Base-by-base conservation (phyloP, 306 rosid species). In the Cyclanthera cordifolia region DNA sequence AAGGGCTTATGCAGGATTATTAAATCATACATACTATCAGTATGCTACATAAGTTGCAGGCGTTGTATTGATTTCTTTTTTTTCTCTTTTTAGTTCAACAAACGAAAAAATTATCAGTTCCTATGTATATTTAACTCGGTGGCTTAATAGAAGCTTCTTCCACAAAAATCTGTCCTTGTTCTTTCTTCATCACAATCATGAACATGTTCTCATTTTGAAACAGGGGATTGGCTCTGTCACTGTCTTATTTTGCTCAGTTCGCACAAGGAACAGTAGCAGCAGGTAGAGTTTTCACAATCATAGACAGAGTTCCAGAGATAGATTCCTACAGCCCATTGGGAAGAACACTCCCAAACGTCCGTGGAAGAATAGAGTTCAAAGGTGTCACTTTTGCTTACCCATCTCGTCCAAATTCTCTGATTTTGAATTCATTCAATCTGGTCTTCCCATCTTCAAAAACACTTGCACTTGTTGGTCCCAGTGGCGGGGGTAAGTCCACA, bases 401-500 rank as follows among this genome's bases (percentile, higher is more conserved):
- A 2, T 82, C 97, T 61, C 96, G 90, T 20, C 95, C 87, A 1
- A 81, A 82, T 66, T 73, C 90, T 57, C 76, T 61, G 24, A 73
- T 92, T 73, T 84, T 92, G 58, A 60, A 30, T 20, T 83, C 92
- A 65, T 74, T 92, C 57, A 84, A 77, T 30, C 82, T 89, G 72
- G 84, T 89, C 1, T 67, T 92, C 73, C 91, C 86, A 67, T 74
- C 95, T 77, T 78, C 92, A 52, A 89, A 77, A 82, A 77, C 95
- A 24, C 45, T 85, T 16, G 97, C 95, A 50, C 72, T 92, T 74
- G 96, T 89, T 71, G 97, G 97, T 52, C 73, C 85, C 3, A 92
- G 96, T 70, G 97, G 97, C n/a, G 96, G 96, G 57, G 97, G 97
- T 55, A 89, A 92, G 73, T 87, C 96, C 66, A 89, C 96, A 37